Evolutionary conservation across 108 stramenopile genomes (phyloP).

Genomic region (Hondaea fermentalgiana): DNA sequence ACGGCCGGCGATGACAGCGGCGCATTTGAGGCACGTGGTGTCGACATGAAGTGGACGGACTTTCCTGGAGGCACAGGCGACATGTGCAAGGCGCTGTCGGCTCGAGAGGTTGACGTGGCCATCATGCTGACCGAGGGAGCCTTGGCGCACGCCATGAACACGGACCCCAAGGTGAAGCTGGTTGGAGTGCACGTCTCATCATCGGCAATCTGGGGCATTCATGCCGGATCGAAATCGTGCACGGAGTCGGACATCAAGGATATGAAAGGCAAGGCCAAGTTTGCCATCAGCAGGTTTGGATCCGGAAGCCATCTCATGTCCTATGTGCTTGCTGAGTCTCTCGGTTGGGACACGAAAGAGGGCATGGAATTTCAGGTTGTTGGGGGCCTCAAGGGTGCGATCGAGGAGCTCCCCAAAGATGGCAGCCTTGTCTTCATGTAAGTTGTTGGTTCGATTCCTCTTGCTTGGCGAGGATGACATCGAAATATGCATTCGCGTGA

Average conservation of each 20-base stretch:
- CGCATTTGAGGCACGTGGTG: neutral
- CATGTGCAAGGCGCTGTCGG: neutral
- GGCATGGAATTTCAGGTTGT: neutral
- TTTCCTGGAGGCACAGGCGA: constrained; percentile 21
- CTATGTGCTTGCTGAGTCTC: neutral
- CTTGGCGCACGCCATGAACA: neutral
- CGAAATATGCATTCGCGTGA: too few relatives aligned
- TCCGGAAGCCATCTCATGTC: constrained; percentile 28
- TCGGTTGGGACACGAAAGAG: neutral
- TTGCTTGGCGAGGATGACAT: too few relatives aligned
- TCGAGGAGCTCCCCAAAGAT: neutral
- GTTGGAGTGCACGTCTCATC: neutral
- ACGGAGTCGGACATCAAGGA: neutral
- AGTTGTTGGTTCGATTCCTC: neutral
- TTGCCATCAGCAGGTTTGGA: neutral
- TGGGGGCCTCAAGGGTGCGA: neutral
- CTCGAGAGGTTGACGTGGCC: constrained; percentile 17
- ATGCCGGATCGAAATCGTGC: neutral
- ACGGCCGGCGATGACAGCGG: neutral
- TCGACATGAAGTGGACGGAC: neutral
- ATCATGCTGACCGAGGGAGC: constrained; percentile 24
- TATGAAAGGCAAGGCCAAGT: neutral
- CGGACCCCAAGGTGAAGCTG: neutral
- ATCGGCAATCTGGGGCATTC: constrained; percentile 10
- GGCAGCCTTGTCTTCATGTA: neutral